Percentiles rank a stretch among this genome's conserved stretches.
Conservation (phyloP, 305 asterid species). For the Plantago lanceolata region DNA sequence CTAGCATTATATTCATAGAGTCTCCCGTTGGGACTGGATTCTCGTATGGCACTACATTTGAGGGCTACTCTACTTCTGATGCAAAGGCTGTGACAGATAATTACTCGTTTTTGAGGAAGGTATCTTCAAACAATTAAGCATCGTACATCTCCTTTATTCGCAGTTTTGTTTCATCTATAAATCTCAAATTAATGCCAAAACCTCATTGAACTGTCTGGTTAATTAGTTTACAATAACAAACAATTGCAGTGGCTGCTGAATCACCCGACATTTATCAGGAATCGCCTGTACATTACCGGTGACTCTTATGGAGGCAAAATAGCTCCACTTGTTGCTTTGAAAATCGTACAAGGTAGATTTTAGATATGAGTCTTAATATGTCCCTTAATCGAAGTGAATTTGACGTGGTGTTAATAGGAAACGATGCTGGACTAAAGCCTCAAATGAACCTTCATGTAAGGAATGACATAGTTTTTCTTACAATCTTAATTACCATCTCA, state of each 20-base stretch:
- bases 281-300: constrained; percentile 28
- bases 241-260: constrained; percentile 27
- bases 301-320: constrained; percentile 24
- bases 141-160: no score
- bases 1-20: constrained; percentile 30
- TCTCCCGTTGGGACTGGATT: constrained; percentile 31
- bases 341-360: constrained; percentile 1
- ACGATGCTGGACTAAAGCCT: no score
- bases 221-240: no score
- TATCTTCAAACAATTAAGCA: constrained; percentile 2
- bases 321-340: constrained; percentile 19
- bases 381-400: no score
- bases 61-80: constrained; percentile 10
- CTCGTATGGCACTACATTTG: constrained; percentile 21
- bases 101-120: constrained; percentile 32
- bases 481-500: no score
- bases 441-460: no score
- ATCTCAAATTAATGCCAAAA: no score
- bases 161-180: no score
- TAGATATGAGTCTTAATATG: no score
- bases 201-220: no score
- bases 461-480: no score
- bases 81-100: constrained; percentile 14
- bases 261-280: constrained; percentile 24
- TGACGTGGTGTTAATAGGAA: no score